Percentiles rank a stretch among this genome's conserved stretches.
Evolutionary conservation across 129 eudicot genomes (phyloP).

Genomic region (Chrysanthemum lavandulifolium): DNA sequence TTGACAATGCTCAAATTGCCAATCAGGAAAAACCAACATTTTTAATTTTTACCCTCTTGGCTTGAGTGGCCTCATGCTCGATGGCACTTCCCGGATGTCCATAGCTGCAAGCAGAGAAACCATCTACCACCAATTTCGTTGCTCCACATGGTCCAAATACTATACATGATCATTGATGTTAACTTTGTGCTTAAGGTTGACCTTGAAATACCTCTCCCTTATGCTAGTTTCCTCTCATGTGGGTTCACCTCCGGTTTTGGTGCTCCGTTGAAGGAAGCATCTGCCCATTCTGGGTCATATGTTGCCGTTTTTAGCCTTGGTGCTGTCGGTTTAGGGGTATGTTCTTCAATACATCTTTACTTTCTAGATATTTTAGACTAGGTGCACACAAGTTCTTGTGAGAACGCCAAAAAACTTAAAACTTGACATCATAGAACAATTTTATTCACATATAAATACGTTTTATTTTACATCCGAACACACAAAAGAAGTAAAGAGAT

Average conservation of each 20-base stretch:
- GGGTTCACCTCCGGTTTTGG: constrained; percentile 62
- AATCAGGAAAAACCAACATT: constrained; percentile 43
- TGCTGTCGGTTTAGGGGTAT: constrained; percentile 68
- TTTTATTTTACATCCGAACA: too few species aligned
- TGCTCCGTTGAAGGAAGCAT: constrained; percentile 44
- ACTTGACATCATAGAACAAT: neutral
- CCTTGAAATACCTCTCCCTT: constrained; percentile 33
- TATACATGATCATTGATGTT: constrained; percentile 37
- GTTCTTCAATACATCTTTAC: neutral
- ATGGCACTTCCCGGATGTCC: constrained; percentile 58
- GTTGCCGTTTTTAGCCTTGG: constrained; percentile 65
- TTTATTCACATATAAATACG: too few species aligned
- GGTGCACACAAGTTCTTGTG: too few species aligned
- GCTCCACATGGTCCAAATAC: constrained; percentile 61
- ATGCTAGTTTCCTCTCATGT: constrained; percentile 58
- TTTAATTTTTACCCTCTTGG: constrained; percentile 36
- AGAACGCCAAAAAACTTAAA: too few species aligned
- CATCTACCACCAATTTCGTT: constrained; percentile 43
- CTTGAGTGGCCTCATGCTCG: constrained; percentile 42
- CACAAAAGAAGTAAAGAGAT: too few species aligned
- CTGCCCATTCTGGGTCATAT: constrained; percentile 38
- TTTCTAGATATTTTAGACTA: too few species aligned
- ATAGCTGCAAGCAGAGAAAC: constrained; percentile 29
- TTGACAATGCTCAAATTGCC: constrained; percentile 49
- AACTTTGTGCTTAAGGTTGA: constrained; percentile 47